These are phyloP conservation scores for Panellus pusillus DNA, from an alignment of 768 basidiomycete genomes.

Conservation along the genomic window DNA sequence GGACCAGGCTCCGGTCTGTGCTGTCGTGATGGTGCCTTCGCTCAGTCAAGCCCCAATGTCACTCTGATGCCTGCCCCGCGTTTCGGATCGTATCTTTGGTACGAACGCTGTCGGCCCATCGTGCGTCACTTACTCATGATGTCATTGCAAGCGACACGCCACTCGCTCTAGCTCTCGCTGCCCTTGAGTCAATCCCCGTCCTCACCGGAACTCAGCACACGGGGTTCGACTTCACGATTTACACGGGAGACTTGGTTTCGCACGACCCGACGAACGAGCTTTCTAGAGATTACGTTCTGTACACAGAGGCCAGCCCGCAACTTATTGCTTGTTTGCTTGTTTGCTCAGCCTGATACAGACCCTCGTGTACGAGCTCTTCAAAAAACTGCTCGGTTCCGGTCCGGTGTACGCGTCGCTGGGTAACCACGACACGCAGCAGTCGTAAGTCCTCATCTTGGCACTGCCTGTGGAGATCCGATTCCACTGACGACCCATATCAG, in stretches of 20 bases:
- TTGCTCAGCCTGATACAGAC: constrained; percentile 37
- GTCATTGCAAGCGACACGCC: constrained; percentile 55
- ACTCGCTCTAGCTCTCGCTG: constrained; percentile 58
- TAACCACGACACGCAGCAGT: constrained; percentile 74
- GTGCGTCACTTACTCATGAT: not conserved
- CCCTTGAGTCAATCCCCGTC: constrained; percentile 64
- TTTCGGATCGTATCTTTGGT: constrained; percentile 67
- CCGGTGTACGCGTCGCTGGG: constrained; percentile 75
- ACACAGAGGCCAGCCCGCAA: constrained; percentile 52
- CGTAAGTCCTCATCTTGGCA: constrained; percentile 36
- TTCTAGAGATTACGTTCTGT: constrained; percentile 55
- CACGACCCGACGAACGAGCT: constrained; percentile 68
- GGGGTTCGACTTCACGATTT: constrained; percentile 65
- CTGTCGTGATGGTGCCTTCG: constrained; percentile 58
- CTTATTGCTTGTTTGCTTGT: constrained; percentile 2
- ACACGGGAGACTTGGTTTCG: constrained; percentile 72
- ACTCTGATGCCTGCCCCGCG: constrained; percentile 63
- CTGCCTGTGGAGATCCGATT: no score
- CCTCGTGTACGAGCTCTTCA: constrained; percentile 65
- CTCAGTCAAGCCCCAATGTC: constrained; percentile 47
- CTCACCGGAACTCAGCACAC: constrained; percentile 58
- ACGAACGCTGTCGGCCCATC: not conserved
- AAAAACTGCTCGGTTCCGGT: constrained; percentile 58
- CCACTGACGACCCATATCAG: constrained; percentile 25
- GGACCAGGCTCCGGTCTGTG: constrained; percentile 63